Conservation (phyloP, 176 grass and related monocot species). For the Cenchrus fungigraminus region DNA sequence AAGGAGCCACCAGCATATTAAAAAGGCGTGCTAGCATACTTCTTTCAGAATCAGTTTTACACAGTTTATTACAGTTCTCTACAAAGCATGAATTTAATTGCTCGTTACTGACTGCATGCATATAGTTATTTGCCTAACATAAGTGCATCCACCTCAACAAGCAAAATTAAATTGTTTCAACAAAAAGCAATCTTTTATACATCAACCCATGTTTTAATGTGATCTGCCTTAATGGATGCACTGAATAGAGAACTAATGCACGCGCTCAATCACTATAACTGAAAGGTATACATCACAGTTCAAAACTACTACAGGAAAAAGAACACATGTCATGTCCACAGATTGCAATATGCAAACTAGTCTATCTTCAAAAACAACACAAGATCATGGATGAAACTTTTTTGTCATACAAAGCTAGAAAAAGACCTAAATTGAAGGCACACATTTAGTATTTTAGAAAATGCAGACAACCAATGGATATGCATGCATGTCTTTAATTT, state of each 20-base stretch:
- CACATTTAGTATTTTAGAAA: neutral
- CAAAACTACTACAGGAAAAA: slow-evolving; percentile 4
- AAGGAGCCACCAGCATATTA: neutral
- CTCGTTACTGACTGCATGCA: slow-evolving; percentile 9
- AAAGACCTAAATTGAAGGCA: neutral
- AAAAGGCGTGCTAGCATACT: neutral
- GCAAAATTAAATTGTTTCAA: slow-evolving; percentile 2
- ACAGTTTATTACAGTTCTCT: slow-evolving; percentile 19
- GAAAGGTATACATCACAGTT: neutral
- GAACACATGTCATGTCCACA: neutral
- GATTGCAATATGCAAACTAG: neutral
- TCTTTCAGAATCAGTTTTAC: slow-evolving; percentile 29
- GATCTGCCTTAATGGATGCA: neutral
- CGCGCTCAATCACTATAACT: neutral
- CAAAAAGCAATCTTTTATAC: slow-evolving; percentile 8
- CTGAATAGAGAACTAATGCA: neutral
- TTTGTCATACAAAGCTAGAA: neutral
- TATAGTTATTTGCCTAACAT: neutral
- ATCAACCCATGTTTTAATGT: neutral
- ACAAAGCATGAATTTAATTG: slow-evolving; percentile 22
- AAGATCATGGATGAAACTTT: neutral
- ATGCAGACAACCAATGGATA: neutral
- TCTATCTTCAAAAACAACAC: neutral
- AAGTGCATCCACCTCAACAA: neutral
- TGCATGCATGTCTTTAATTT: neutral